Conservation (phyloP, 495 filamentous ascomycete species). For the Penicillium angulare region DNA sequence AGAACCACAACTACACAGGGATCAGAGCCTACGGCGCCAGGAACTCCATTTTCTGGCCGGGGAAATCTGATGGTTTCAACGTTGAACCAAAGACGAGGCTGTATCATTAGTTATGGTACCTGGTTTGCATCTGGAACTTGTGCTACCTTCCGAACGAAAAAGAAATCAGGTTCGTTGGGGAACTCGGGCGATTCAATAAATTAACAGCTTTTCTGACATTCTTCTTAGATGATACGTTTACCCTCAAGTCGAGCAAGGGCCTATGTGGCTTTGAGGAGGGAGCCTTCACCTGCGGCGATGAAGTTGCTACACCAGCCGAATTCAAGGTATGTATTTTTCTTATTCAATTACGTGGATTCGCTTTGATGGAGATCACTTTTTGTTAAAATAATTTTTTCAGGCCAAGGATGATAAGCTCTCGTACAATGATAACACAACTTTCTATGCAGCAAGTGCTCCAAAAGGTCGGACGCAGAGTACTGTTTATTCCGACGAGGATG, state of each 20-base stretch:
- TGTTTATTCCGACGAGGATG: slow-evolving; percentile 33
- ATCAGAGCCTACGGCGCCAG: slow-evolving; percentile 40
- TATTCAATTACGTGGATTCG: no score
- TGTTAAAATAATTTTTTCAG: slow-evolving; percentile 10
- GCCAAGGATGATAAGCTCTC: slow-evolving; percentile 33
- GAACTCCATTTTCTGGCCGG: slow-evolving; percentile 50
- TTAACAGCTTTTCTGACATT: slow-evolving; percentile 3
- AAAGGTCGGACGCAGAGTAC: slow-evolving; percentile 45
- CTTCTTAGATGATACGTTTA: slow-evolving; percentile 52
- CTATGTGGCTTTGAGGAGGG: slow-evolving; percentile 49
- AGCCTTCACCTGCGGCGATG: slow-evolving; percentile 49
- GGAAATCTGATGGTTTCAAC: slow-evolving; percentile 60
- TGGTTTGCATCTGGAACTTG: slow-evolving; percentile 72
- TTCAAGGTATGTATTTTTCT: slow-evolving; percentile 42
- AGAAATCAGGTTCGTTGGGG: slow-evolving; percentile 36
- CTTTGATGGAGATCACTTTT: no score
- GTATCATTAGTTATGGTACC: slow-evolving; percentile 65
- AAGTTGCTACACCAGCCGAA: slow-evolving; percentile 38
- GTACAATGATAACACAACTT: slow-evolving; percentile 50
- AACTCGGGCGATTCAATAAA: not conserved
- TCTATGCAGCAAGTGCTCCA: slow-evolving; percentile 58
- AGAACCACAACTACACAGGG: slow-evolving; percentile 33
- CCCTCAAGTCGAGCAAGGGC: slow-evolving; percentile 59
- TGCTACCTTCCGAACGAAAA: slow-evolving; percentile 61
- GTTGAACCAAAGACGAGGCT: slow-evolving; percentile 54